Conservation (phyloP, 2,329 filamentous ascomycete genomes). For the Peltaster fructicola region DNA sequence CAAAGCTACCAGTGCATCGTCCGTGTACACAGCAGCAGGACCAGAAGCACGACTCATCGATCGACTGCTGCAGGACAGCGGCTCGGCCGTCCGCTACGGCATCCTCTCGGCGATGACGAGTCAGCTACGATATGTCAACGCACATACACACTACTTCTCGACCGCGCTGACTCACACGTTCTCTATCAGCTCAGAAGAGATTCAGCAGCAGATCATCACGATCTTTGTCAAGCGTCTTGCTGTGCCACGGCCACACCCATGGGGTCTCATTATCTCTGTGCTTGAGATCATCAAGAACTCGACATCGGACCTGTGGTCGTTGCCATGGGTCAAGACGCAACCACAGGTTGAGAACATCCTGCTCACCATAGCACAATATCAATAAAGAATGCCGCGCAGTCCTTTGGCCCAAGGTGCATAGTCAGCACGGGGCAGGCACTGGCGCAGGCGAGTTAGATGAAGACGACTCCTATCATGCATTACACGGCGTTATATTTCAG, state of each 20-base stretch:
- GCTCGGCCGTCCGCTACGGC: conserved; percentile 66
- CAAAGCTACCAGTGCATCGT: conserved; percentile 45
- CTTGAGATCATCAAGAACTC: conserved; percentile 84
- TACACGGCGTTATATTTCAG: no score
- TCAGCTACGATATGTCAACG: conserved; percentile 78
- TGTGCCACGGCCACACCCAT: conserved; percentile 82
- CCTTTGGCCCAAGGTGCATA: no score
- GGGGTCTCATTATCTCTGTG: conserved; percentile 79
- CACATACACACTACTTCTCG: conserved; percentile 83
- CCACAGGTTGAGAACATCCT: conserved; percentile 49
- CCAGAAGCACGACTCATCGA: conserved; percentile 56
- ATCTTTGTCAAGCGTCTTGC: conserved; percentile 76
- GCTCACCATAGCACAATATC: conserved; percentile 13
- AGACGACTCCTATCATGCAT: no score
- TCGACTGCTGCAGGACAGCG: conserved; percentile 56
- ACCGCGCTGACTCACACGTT: conserved; percentile 74
- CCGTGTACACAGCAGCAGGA: conserved; percentile 46
- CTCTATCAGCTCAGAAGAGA: conserved; percentile 45
- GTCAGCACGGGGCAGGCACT: no score
- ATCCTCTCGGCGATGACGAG: conserved; percentile 73
- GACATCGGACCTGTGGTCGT: conserved; percentile 78
- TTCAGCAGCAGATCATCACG: conserved; percentile 80
- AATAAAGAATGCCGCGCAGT: conserved; percentile 7
- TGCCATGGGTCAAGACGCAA: conserved; percentile 77
- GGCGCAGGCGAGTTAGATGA: no score